These are phyloP conservation scores for Cylindrotheca fusiformis DNA, from an alignment of 108 stramenopile species.

Conservation along the genomic window DNA sequence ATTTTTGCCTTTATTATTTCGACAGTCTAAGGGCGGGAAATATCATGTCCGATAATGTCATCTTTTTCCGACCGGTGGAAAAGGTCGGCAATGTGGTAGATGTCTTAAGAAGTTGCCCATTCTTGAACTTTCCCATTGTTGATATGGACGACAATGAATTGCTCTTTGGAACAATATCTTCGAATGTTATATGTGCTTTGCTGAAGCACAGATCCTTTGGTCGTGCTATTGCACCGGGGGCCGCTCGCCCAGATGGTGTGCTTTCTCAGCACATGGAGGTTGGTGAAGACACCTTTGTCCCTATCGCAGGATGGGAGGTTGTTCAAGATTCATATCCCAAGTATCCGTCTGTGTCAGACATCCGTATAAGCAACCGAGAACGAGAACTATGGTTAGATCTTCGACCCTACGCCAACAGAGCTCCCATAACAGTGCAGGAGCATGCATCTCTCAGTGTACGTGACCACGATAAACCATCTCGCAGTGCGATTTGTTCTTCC, in stretches of 20 bases:
- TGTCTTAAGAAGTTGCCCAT: constrained; percentile 33
- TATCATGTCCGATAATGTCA: constrained; percentile 35
- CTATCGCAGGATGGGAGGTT: constrained; percentile 49
- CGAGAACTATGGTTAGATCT: constrained; percentile 51
- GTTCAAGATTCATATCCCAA: constrained; percentile 64
- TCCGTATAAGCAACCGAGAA: constrained; percentile 42
- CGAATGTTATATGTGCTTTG: constrained; percentile 44
- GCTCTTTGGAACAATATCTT: constrained; percentile 53
- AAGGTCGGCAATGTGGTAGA: constrained; percentile 44
- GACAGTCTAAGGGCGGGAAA: constrained; percentile 36
- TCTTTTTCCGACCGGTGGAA: constrained; percentile 39
- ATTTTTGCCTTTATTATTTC: constrained; percentile 12
- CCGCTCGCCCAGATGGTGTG: background rate
- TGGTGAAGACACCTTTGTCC: constrained; percentile 27
- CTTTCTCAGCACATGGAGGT: constrained; percentile 9
- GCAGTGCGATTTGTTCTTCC: constrained; percentile 7
- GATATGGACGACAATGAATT: constrained; percentile 44
- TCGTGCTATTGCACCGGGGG: constrained; percentile 2
- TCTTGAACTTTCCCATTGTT: constrained; percentile 66
- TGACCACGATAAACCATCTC: background rate
- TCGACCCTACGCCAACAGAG: constrained; percentile 67
- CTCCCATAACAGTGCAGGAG: constrained; percentile 53
- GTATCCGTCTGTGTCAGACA: constrained; percentile 48
- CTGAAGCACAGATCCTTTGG: constrained; percentile 55
- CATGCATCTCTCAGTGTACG: constrained; percentile 45